A percentile compares a stretch with the other conserved stretches of the same genome.
These are phyloP conservation scores for Gossypium australe DNA, from an alignment of 345 rosid species.

Conservation along the genomic window DNA sequence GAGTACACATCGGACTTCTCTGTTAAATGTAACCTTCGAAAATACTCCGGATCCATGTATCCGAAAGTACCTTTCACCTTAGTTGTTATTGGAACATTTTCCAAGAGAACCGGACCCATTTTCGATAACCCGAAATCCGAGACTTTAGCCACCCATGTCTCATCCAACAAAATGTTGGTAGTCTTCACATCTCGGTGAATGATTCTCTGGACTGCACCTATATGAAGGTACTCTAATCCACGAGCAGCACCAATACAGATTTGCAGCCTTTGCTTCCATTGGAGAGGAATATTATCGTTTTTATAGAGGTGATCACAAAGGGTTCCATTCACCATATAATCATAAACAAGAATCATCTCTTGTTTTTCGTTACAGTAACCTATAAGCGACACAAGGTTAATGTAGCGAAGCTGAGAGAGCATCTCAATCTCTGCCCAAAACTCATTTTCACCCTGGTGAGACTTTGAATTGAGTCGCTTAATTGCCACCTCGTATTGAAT, in stretches of 20 bases:
- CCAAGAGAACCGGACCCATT: constrained; percentile 10
- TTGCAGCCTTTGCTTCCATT: constrained; percentile 27
- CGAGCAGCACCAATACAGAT: constrained; percentile 28
- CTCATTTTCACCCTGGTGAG: constrained; percentile 45
- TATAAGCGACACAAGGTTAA: constrained; percentile 43
- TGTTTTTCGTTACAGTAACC: constrained; percentile 41
- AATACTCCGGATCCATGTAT: constrained; percentile 29
- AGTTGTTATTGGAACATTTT: constrained; percentile 20
- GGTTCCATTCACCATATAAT: constrained; percentile 30
- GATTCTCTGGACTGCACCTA: constrained; percentile 11
- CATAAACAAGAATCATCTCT: constrained; percentile 47
- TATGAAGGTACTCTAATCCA: constrained; percentile 28
- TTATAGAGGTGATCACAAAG: constrained; percentile 23
- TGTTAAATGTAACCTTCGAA: constrained; percentile 12
- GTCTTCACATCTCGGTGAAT: constrained; percentile 13
- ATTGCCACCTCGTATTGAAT: constrained; percentile 37
- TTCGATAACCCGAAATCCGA: constrained; percentile 28
- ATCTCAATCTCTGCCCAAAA: constrained; percentile 47
- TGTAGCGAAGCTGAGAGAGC: constrained; percentile 48
- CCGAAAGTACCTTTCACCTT: constrained; percentile 28
- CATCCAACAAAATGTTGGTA: constrained; percentile 12
- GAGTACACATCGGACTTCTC: constrained; percentile 32
- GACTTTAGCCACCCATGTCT: constrained; percentile 12
- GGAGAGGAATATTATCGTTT: constrained; percentile 2
- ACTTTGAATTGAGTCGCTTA: constrained; percentile 39